phyloP scores from a whole-genome alignment of 352 stramenopile species.

The Thraustochytrium sp. region DNA sequence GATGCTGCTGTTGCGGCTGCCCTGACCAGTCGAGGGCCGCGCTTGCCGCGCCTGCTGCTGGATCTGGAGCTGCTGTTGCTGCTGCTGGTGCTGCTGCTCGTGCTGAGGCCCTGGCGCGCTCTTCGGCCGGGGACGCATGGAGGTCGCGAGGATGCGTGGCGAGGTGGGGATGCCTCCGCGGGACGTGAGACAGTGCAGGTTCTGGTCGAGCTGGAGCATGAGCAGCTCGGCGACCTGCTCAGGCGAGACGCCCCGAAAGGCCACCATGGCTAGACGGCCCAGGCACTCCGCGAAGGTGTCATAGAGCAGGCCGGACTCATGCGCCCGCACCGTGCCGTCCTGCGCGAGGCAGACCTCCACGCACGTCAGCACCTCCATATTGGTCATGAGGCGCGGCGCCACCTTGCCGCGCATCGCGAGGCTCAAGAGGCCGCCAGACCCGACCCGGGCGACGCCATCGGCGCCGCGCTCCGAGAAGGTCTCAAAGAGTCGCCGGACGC shows the following conservation, averaged over 20 bases:
- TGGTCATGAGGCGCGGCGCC: neutral
- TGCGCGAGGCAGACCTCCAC: neutral
- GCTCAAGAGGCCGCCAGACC: conserved; percentile 8
- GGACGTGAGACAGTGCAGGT: neutral
- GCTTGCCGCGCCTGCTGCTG: neutral
- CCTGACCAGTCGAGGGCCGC: too few relatives aligned
- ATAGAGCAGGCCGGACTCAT: conserved; percentile 8
- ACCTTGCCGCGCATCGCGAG: neutral
- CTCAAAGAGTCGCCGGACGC: neutral
- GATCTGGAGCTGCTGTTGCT: neutral
- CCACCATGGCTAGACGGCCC: neutral
- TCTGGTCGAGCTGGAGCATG: conserved; percentile 37
- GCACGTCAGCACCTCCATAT: conserved; percentile 6
- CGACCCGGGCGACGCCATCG: neutral
- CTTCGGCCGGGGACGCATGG: too few relatives aligned
- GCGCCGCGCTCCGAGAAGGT: neutral
- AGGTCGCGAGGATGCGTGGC: neutral
- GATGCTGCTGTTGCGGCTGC: neutral
- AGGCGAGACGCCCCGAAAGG: neutral
- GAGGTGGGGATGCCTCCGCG: neutral
- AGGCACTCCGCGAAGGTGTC: conserved; percentile 23
- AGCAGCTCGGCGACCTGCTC: conserved; percentile 10
- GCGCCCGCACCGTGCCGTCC: neutral
- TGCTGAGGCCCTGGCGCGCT: neutral
- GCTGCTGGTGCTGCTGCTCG: neutral